Base-by-base conservation (phyloP, 179 eudicot species). In the Silene coronaria region DNA sequence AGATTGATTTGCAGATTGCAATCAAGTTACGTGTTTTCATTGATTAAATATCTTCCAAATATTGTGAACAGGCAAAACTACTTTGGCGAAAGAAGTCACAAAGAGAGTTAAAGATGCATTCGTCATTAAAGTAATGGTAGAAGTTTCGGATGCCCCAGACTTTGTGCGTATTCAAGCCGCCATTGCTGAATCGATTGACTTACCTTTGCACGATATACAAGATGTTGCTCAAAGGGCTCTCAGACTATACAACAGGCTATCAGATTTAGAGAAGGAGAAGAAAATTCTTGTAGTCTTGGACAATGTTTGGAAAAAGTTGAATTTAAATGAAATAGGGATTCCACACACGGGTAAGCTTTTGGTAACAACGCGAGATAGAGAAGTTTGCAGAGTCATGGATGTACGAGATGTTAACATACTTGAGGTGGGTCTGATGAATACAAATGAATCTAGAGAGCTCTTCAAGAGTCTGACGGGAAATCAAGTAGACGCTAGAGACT, bases 81-180 rank as follows among this genome's bases (percentile, higher is more conserved):
- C 62, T 5, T n/a, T 77, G 75, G 75, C 58, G 0, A 70, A 77
- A 77, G 79, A 77, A 70, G 30, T 77, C 11, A 26, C 14, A 4
- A 46, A 14, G 1, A 51, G 57, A 1, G 57, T 51, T 63, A 63
- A 63, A 17, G 26, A 30, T 21, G 26, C 5, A 0, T 63, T 63
- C 6, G 19, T 7, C 42, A 26, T 26, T 13, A 63, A 63, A 27
- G 68, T 63, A 21, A 63, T 63, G 38, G 68, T 63, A 9, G 68
- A 63, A 17, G 19, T 63, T 63, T 63, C 70, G 1, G 46, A 66
- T 4, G 2, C 10, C 19, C 70, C 80, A 1, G 57, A 71, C 9
- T 13, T 77, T 7, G 46, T 28, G 8, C 77, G 73, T 21, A 78
- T 78, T n/a, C 81, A 78, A 78, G 67, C 58, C 38, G 13, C 59